These are phyloP conservation scores for Verticillium zaregamsianum DNA, from an alignment of 2,329 filamentous ascomycete genomes.

Conservation along the genomic window DNA sequence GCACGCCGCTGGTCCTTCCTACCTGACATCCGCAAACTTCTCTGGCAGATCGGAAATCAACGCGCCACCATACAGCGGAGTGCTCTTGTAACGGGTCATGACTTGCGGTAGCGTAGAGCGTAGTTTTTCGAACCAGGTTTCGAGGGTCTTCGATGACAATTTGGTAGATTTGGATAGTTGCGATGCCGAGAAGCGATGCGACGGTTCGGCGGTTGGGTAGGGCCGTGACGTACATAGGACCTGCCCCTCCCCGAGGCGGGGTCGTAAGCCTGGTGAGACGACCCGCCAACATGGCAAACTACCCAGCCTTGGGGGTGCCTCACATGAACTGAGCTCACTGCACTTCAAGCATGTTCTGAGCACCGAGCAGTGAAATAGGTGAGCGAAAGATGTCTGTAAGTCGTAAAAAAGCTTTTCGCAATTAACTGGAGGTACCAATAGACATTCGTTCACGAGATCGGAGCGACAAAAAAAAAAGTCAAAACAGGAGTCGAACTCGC, in stretches of 20 bases:
- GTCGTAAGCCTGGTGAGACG: neutral
- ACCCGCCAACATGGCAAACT: too few species aligned
- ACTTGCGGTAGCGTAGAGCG: constrained; percentile 1
- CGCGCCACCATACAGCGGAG: constrained; percentile 68
- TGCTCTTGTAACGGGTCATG: constrained; percentile 53
- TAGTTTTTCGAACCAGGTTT: neutral
- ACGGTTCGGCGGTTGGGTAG: neutral
- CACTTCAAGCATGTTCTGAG: too few species aligned
- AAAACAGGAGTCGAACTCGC: constrained; percentile 1
- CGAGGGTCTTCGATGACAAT: neutral
- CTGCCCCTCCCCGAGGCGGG: neutral
- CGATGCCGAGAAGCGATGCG: neutral
- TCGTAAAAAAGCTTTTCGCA: too few species aligned
- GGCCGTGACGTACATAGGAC: neutral
- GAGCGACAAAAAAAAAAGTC: neutral
- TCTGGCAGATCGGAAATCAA: constrained; percentile 64
- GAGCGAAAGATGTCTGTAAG: too few species aligned
- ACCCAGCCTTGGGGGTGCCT: too few species aligned
- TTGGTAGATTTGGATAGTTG: neutral
- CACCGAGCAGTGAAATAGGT: too few species aligned
- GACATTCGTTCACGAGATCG: neutral
- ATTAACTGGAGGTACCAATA: too few species aligned
- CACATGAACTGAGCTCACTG: too few species aligned
- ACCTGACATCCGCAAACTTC: constrained; percentile 72
- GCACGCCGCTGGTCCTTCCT: constrained; percentile 8